phyloP scores from a whole-genome alignment of 805 yeast species.

The Yarrowia sp. region DNA sequence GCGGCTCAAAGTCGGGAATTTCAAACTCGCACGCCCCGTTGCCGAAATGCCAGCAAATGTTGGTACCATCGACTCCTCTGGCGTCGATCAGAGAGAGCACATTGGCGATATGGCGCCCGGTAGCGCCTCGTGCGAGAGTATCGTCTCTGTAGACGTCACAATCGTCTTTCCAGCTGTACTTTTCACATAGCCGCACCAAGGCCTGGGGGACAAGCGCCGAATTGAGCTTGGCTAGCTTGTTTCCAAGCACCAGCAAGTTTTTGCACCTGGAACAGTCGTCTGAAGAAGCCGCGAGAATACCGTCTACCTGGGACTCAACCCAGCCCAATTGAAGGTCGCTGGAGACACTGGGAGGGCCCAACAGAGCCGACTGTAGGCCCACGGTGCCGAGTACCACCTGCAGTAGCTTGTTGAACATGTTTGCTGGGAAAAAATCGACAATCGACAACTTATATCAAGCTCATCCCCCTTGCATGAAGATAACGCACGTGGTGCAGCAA shows the following conservation, averaged over 20 bases:
- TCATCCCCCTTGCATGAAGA: slow-evolving; percentile 33
- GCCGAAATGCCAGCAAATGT: slow-evolving; percentile 63
- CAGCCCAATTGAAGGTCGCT: slow-evolving; percentile 1
- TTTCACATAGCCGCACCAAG: slow-evolving; percentile 5
- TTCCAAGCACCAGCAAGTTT: slow-evolving; percentile 3
- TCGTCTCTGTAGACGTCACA: slow-evolving; percentile 20
- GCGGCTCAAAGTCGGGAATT: slow-evolving; percentile 58
- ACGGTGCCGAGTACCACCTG: slow-evolving; percentile 2
- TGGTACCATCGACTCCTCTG: slow-evolving; percentile 61
- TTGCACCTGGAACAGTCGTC: slow-evolving; percentile 7
- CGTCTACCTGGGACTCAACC: not conserved
- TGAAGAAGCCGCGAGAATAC: not conserved
- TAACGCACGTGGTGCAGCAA: slow-evolving; percentile 22
- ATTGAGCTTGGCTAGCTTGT: slow-evolving; percentile 1
- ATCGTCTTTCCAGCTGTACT: slow-evolving; percentile 18
- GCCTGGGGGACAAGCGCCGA: not conserved
- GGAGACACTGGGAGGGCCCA: not conserved
- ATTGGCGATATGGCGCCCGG: slow-evolving; percentile 54
- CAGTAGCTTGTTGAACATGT: not conserved
- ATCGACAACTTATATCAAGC: not conserved
- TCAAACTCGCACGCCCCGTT: slow-evolving; percentile 57
- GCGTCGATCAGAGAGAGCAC: slow-evolving; percentile 61
- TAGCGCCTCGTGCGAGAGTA: slow-evolving; percentile 5
- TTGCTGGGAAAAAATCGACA: too few relatives aligned
- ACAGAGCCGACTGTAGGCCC: not conserved